Evolutionary conservation across 176 grass and related monocot genomes (phyloP).

Genomic region (Tuctoria greenei): DNA sequence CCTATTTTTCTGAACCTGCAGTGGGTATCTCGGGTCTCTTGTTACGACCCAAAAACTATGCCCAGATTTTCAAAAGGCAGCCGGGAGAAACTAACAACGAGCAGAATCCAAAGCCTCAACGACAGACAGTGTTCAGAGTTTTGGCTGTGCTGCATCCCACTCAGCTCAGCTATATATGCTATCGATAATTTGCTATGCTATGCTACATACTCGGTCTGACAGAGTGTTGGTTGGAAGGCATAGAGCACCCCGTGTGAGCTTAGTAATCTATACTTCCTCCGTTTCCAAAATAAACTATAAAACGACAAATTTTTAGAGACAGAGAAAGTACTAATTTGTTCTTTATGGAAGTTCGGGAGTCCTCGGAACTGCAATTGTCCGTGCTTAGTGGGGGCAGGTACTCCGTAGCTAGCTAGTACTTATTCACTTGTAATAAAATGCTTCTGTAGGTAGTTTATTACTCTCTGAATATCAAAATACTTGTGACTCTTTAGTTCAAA

Average conservation of each 20-base stretch:
- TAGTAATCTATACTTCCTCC: too few species aligned
- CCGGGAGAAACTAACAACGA: too few species aligned
- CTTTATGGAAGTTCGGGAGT: constrained; percentile 24
- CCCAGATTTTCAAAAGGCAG: too few species aligned
- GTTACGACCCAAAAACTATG: too few species aligned
- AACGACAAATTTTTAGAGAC: too few species aligned
- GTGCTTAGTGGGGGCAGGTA: constrained; percentile 35
- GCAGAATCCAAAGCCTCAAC: too few species aligned
- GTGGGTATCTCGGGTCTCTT: too few species aligned
- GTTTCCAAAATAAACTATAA: too few species aligned
- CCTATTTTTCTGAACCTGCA: too few species aligned
- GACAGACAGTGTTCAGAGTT: neutral
- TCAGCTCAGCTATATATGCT: too few species aligned
- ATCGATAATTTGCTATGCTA: neutral
- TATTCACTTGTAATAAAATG: neutral
- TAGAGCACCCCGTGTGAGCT: neutral
- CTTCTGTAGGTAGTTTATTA: neutral
- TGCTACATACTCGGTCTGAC: neutral
- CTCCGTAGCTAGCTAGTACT: neutral
- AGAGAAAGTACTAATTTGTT: neutral
- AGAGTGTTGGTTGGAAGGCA: neutral
- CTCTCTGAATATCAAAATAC: too few species aligned
- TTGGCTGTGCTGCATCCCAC: neutral
- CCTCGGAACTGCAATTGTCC: constrained; percentile 49
- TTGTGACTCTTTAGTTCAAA: too few species aligned